These are phyloP conservation scores for Carex scoparia DNA, from an alignment of 176 grass and related monocot genomes.

Conservation along the genomic window DNA sequence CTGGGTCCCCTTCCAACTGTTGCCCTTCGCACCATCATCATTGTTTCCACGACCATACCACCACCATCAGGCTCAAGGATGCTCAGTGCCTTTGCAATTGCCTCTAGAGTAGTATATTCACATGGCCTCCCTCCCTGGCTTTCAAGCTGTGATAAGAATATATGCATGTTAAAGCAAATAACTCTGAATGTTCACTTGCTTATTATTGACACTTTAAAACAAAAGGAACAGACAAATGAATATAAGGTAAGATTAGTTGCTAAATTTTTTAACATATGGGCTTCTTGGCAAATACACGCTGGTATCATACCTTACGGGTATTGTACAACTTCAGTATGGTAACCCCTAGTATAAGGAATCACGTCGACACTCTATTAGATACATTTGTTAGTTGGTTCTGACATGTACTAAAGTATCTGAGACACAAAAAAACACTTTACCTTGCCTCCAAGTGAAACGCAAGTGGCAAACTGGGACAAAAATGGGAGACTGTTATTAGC, in stretches of 20 bases:
- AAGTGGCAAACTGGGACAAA: slow-evolving; percentile 20
- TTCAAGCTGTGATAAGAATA: not conserved
- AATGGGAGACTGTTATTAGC: slow-evolving; percentile 25
- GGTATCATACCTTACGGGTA: not conserved
- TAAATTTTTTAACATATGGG: not conserved
- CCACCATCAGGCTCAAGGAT: slow-evolving; percentile 11
- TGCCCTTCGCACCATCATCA: slow-evolving; percentile 5
- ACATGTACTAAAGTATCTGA: not conserved
- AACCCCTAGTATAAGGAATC: not conserved
- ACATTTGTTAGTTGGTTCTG: not conserved
- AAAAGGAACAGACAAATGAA: not conserved
- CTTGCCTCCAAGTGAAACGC: not conserved
- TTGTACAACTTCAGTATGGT: not conserved
- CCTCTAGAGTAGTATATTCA: slow-evolving; percentile 21
- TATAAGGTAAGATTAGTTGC: not conserved
- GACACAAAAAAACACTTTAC: not conserved
- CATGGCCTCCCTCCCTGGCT: not conserved
- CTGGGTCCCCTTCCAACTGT: slow-evolving; percentile 11
- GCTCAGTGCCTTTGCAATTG: slow-evolving; percentile 17
- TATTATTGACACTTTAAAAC: not conserved
- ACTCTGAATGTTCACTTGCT: not conserved
- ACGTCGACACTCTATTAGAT: not conserved
- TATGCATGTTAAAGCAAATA: not conserved
- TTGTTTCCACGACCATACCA: not conserved
- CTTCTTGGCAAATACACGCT: not conserved